Conservation (phyloP, 2,329 filamentous ascomycete species). For the Fusarium sp. region DNA sequence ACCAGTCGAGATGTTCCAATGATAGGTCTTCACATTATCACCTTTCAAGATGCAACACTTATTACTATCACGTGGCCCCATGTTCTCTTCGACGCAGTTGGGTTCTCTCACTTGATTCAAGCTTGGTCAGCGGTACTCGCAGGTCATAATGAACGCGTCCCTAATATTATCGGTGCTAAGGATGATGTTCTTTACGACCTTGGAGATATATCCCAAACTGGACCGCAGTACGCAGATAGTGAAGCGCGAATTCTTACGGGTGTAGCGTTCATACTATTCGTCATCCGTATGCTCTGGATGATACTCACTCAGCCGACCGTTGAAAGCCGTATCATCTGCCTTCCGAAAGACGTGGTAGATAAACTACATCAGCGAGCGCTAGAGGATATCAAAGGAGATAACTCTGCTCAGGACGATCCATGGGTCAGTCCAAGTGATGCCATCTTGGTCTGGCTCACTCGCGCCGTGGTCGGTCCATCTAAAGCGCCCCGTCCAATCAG, state of each 20-base stretch:
- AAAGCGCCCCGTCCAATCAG: background rate
- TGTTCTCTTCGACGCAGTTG: background rate
- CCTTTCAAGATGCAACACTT: rapidly evolving
- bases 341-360: background rate
- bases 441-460: background rate
- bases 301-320: background rate
- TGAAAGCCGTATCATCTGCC: background rate
- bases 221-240: background rate
- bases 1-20: background rate
- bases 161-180: background rate
- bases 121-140: background rate
- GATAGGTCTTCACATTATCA: background rate
- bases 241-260: background rate
- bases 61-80: background rate
- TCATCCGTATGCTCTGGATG: background rate
- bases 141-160: background rate
- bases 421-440: background rate
- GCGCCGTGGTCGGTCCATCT: rapidly evolving
- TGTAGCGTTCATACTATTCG: background rate
- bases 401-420: rapidly evolving
- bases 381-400: background rate
- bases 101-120: background rate
- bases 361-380: background rate
- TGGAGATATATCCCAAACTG: background rate
- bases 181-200: background rate